Evolutionary conservation across 208 protist species (phyloP).

Genomic region (Leishmania mexicana): DNA sequence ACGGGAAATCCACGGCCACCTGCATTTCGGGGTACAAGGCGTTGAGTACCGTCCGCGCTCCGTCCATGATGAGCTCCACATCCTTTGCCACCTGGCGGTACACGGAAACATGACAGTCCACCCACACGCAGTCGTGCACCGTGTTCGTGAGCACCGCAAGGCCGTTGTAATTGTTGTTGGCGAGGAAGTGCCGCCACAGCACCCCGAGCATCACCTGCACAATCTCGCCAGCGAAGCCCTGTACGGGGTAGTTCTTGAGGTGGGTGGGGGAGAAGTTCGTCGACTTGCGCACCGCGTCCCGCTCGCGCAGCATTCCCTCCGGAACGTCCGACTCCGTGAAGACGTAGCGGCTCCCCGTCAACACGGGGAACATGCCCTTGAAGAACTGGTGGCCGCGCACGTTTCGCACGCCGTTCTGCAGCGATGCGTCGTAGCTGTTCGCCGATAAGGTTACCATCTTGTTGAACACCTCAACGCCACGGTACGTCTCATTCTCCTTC

Average conservation of each 20-base stretch:
- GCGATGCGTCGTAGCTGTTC: slow-evolving; percentile 88
- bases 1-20: slow-evolving; percentile 85
- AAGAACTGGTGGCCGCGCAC: slow-evolving; percentile 89
- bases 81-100: slow-evolving; percentile 81
- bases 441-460: slow-evolving; percentile 88
- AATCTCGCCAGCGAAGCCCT: slow-evolving; percentile 94
- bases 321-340: slow-evolving; percentile 91
- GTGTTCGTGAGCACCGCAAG: slow-evolving; percentile 92
- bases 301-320: slow-evolving; percentile 70
- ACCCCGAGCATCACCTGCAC: slow-evolving; percentile 93
- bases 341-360: slow-evolving; percentile 90
- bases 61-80: slow-evolving; percentile 86
- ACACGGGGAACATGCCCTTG: slow-evolving; percentile 92
- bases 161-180: slow-evolving; percentile 89
- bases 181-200: slow-evolving; percentile 90
- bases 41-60: slow-evolving; percentile 81
- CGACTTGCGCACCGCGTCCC: slow-evolving; percentile 64
- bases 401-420: slow-evolving; percentile 88
- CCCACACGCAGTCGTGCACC: slow-evolving; percentile 95
- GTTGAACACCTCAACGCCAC: slow-evolving; percentile 89
- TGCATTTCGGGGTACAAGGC: slow-evolving; percentile 85
- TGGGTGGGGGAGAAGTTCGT: slow-evolving; percentile 93
- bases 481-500: slow-evolving; percentile 91
- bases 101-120: slow-evolving; percentile 88
- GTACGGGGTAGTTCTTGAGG: slow-evolving; percentile 94